These are phyloP conservation scores for Ambrosia hybrid DNA, from an alignment of 140 eudicot species.

Conservation along the genomic window DNA sequence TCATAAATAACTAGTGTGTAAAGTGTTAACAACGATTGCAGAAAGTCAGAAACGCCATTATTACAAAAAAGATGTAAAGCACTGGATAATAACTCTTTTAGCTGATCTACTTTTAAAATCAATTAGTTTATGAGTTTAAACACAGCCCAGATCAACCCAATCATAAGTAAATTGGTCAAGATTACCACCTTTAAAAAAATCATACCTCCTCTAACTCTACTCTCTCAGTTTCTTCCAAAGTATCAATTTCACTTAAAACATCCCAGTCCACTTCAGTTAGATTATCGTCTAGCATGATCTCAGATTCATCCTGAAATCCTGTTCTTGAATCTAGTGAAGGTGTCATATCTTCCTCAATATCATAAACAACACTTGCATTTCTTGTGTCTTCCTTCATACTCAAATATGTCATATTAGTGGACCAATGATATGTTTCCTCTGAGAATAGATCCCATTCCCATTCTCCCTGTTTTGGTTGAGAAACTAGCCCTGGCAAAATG, in stretches of 20 bases:
- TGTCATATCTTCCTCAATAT: constrained; percentile 65
- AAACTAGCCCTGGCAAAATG: constrained; percentile 52
- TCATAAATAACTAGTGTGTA: background rate
- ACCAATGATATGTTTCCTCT: constrained; percentile 42
- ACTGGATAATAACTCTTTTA: background rate
- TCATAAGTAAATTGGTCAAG: background rate
- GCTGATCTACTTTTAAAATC: constrained; percentile 1
- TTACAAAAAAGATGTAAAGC: background rate
- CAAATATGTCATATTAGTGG: constrained; percentile 30
- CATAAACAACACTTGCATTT: constrained; percentile 53
- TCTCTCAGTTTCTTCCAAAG: constrained; percentile 76
- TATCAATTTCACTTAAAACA: constrained; percentile 62
- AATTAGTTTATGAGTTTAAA: background rate
- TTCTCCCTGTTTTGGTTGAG: constrained; percentile 48
- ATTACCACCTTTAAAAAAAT: constrained; percentile 7
- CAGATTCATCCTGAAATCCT: constrained; percentile 39
- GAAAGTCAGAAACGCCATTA: background rate
- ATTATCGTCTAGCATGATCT: constrained; percentile 43
- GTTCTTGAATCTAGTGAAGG: constrained; percentile 26
- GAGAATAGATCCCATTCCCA: constrained; percentile 85
- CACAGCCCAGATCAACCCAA: background rate
- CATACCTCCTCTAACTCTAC: constrained; percentile 86
- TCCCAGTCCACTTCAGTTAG: constrained; percentile 71
- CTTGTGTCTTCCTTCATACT: constrained; percentile 26
- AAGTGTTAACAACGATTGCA: background rate